Evolutionary conservation across 768 basidiomycete genomes (phyloP).

Genomic region (Cytidiella melzeri): DNA sequence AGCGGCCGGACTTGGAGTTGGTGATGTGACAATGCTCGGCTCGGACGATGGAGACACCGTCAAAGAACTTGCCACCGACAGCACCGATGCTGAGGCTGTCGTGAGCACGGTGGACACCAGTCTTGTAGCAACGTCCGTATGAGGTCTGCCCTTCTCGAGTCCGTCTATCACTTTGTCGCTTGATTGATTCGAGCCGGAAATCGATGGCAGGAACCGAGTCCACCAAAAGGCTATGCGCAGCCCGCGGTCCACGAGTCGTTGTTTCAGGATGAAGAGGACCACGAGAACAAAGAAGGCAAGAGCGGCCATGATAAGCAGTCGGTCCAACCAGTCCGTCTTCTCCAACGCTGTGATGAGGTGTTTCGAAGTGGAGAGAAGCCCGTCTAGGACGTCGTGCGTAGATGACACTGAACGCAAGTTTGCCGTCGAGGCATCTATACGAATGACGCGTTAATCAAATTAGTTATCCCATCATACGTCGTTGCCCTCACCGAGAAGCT

Average conservation of each 20-base stretch:
- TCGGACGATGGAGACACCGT: not conserved
- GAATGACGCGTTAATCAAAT: not conserved
- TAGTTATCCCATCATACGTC: not conserved
- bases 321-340: slow-evolving; percentile 88
- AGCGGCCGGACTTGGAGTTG: not conserved
- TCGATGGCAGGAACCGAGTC: slow-evolving; percentile 64
- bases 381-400: slow-evolving; percentile 69
- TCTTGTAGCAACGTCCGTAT: not conserved
- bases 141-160: slow-evolving; percentile 29
- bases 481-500: slow-evolving; percentile 63
- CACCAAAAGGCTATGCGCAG: slow-evolving; percentile 83
- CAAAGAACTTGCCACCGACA: not conserved
- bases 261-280: slow-evolving; percentile 82
- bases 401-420: slow-evolving; percentile 68
- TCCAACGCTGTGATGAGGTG: slow-evolving; percentile 84
- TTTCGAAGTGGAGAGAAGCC: slow-evolving; percentile 72
- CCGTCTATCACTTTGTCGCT: slow-evolving; percentile 29
- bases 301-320: slow-evolving; percentile 74
- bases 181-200: slow-evolving; percentile 23
- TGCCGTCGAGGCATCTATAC: slow-evolving; percentile 68
- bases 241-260: slow-evolving; percentile 76
- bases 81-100: not conserved
- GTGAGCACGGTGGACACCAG: not conserved
- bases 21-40: not conserved
- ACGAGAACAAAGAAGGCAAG: slow-evolving; percentile 81